phyloP scores from a whole-genome alignment of 441 rosid species.

The Pelargonium hybrid region DNA sequence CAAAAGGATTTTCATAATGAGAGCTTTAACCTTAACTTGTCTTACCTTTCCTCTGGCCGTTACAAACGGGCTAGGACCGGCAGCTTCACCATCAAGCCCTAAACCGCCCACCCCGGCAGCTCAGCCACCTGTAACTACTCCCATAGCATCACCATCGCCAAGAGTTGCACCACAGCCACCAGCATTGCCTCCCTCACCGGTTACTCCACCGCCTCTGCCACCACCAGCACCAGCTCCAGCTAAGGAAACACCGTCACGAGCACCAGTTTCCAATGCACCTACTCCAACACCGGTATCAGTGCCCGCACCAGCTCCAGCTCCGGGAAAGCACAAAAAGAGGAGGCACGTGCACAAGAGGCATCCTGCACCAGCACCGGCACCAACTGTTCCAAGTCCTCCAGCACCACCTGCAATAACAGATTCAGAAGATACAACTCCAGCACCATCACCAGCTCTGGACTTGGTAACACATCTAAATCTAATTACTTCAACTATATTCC shows the following conservation, averaged over 20 bases:
- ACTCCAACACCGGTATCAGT: conserved; percentile 26
- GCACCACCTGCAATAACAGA: conserved; percentile 59
- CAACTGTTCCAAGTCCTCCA: conserved; percentile 70
- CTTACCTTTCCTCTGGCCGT: conserved; percentile 32
- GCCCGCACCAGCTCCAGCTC: conserved; percentile 47
- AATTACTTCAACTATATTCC: not conserved
- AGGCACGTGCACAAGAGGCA: conserved; percentile 66
- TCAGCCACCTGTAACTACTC: conserved; percentile 31
- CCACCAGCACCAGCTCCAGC: conserved; percentile 36
- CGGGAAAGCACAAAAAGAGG: conserved; percentile 50
- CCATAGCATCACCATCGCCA: conserved; percentile 42
- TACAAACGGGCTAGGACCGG: conserved; percentile 57
- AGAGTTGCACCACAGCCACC: conserved; percentile 46
- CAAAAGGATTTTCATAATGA: conserved; percentile 37
- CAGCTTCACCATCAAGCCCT: conserved; percentile 46
- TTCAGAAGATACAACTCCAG: conserved; percentile 55
- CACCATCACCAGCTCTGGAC: conserved; percentile 65
- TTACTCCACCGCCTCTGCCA: conserved; percentile 23
- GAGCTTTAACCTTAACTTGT: conserved; percentile 29
- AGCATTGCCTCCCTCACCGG: conserved; percentile 26
- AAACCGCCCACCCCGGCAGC: conserved; percentile 27
- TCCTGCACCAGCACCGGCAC: conserved; percentile 73
- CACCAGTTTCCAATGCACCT: conserved; percentile 42
- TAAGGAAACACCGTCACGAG: conserved; percentile 30
- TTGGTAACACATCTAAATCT: conserved; percentile 28